These are phyloP conservation scores for Inga leiocalycina DNA, from an alignment of 306 rosid species.

Conservation along the genomic window DNA sequence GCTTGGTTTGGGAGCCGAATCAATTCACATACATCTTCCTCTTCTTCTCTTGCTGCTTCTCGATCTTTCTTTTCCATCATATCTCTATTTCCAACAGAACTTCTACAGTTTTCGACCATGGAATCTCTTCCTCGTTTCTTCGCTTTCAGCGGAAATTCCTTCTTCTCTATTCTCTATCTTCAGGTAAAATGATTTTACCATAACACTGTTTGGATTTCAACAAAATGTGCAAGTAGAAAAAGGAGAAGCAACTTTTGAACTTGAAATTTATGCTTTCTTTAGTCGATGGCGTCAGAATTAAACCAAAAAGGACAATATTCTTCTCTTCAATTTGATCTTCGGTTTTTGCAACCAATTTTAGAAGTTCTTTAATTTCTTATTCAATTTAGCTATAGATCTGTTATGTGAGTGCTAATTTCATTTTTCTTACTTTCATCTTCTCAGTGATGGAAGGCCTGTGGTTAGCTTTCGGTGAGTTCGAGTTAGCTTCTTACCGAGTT, in stretches of 20 bases:
- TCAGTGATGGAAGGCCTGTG: conserved; percentile 87
- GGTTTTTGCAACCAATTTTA: conserved; percentile 23
- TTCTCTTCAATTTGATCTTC: conserved; percentile 9
- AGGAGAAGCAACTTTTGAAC: not conserved
- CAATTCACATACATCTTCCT: conserved; percentile 60
- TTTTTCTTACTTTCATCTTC: conserved; percentile 15
- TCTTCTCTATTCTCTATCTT: conserved; percentile 72
- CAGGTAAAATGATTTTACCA: conserved; percentile 48
- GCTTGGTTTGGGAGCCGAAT: conserved; percentile 84
- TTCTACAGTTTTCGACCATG: conserved; percentile 74
- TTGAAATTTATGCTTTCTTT: conserved; percentile 3
- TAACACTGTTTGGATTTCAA: conserved; percentile 30
- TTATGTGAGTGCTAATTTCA: conserved; percentile 33
- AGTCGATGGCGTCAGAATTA: conserved; percentile 18
- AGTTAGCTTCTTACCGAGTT: conserved; percentile 64
- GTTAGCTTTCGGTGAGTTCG: conserved; percentile 82
- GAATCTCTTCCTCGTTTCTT: conserved; percentile 62
- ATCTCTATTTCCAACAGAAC: conserved; percentile 46
- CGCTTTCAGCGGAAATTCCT: conserved; percentile 84
- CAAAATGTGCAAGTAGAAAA: conserved; percentile 36
- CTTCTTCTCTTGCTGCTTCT: conserved; percentile 64
- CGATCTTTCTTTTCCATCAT: conserved; percentile 62
- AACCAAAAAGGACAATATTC: not conserved
- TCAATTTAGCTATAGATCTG: conserved; percentile 27
- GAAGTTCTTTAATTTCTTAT: not conserved